Percentiles rank a stretch among this genome's conserved stretches.
These are phyloP conservation scores for Chondrostereum purpureum DNA, from an alignment of 1,284 basidiomycete species.

Conservation along the genomic window DNA sequence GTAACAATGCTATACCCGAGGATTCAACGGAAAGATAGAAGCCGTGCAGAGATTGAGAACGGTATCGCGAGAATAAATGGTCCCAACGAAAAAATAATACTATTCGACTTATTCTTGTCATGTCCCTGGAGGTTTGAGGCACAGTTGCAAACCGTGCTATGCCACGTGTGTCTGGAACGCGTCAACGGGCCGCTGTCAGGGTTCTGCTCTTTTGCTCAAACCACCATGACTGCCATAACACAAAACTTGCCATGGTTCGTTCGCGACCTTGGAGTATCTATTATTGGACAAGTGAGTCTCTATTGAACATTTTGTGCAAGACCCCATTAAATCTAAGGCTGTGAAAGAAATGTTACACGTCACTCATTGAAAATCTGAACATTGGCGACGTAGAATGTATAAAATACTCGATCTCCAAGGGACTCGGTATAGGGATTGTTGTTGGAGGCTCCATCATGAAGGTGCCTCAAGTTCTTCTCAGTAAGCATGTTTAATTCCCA, in stretches of 20 bases:
- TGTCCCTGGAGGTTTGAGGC: too few species aligned
- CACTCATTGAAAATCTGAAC: slow-evolving; percentile 85
- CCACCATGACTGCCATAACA: slow-evolving; percentile 62
- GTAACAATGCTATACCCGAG: too few species aligned
- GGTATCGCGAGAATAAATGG: too few species aligned
- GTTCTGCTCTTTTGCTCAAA: neutral
- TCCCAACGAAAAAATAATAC: too few species aligned
- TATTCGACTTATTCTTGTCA: too few species aligned
- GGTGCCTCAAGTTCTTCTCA: slow-evolving; percentile 79
- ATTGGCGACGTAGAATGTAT: slow-evolving; percentile 80
- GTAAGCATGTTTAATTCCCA: slow-evolving; percentile 44
- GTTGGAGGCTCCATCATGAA: slow-evolving; percentile 94
- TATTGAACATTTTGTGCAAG: slow-evolving; percentile 5
- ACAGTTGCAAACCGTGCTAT: neutral
- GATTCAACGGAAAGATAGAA: too few species aligned
- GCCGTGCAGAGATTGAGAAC: too few species aligned
- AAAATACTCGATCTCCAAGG: slow-evolving; percentile 90
- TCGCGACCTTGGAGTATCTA: slow-evolving; percentile 70
- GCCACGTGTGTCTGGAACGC: neutral
- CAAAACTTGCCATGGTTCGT: slow-evolving; percentile 78
- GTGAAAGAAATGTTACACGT: slow-evolving; percentile 80
- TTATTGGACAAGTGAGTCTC: slow-evolving; percentile 73
- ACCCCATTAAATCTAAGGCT: neutral
- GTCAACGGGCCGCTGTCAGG: too few species aligned
- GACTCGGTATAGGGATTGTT: slow-evolving; percentile 88